Conservation (phyloP, 352 stramenopile genomes). For the Halophytophthora batemanensis region DNA sequence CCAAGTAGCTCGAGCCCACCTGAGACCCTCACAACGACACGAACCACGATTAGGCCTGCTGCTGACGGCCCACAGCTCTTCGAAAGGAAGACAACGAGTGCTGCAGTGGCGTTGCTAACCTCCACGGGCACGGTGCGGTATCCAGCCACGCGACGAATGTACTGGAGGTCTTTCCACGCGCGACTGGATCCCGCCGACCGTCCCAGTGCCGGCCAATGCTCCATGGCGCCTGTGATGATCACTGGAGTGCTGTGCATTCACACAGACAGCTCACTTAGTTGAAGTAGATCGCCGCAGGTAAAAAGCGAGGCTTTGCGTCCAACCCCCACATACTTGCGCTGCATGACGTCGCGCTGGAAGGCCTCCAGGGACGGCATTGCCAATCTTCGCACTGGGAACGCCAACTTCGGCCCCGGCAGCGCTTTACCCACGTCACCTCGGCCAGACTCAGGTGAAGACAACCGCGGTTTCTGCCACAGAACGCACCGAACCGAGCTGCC, state of each 20-base stretch:
- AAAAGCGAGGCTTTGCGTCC: background rate
- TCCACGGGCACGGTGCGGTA: constrained; percentile 80
- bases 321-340: constrained; percentile 35
- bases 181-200: constrained; percentile 21
- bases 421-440: constrained; percentile 3
- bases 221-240: constrained; percentile 76
- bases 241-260: constrained; percentile 43
- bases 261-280: too few species aligned
- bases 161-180: constrained; percentile 60
- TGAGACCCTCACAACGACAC: constrained; percentile 7
- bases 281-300: too few species aligned
- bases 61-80: background rate
- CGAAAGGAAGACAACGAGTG: background rate
- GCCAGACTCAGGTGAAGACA: background rate
- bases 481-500: too few species aligned
- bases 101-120: constrained; percentile 19
- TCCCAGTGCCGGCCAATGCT: constrained; percentile 79
- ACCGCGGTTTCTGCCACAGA: constrained; percentile 12
- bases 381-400: constrained; percentile 42
- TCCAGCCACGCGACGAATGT: constrained; percentile 70
- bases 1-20: constrained; percentile 77
- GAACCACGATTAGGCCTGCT: background rate
- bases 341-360: constrained; percentile 57
- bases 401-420: constrained; percentile 11
- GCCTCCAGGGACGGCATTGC: constrained; percentile 51